Percentiles rank a stretch among this genome's conserved stretches.
Conservation (phyloP, 352 stramenopile species). For the Thalassiosira exigua region DNA sequence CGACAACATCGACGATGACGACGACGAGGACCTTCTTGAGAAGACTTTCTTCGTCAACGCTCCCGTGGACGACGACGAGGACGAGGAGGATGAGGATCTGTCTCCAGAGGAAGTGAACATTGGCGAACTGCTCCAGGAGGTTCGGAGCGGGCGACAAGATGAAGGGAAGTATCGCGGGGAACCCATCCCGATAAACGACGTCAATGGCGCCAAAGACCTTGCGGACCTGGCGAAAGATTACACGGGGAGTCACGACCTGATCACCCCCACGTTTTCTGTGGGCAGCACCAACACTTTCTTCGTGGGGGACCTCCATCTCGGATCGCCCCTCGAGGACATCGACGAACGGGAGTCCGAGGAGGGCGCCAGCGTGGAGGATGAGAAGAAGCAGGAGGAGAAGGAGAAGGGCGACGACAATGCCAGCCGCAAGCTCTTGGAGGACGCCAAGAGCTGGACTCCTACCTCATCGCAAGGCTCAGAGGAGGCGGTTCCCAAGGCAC, state of each 20-base stretch:
- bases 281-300: slow-evolving; percentile 17
- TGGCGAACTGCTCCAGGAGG: slow-evolving; percentile 19
- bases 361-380: not conserved
- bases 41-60: slow-evolving; percentile 13
- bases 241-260: no score
- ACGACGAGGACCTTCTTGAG: slow-evolving; percentile 18
- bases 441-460: not conserved
- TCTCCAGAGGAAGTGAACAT: slow-evolving; percentile 29
- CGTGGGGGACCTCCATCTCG: slow-evolving; percentile 36
- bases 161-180: not conserved
- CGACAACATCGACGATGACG: slow-evolving; percentile 23
- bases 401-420: slow-evolving; percentile 4
- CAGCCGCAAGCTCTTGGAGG: not conserved
- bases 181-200: no score
- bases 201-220: no score
- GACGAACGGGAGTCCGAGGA: not conserved
- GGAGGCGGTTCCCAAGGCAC: not conserved
- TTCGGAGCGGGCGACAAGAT: not conserved
- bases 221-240: no score
- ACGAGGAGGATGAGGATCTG: slow-evolving; percentile 31
- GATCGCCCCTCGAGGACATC: not conserved
- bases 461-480: no score
- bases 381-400: slow-evolving; percentile 16
- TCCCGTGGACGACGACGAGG: slow-evolving; percentile 15
- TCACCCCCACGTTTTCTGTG: slow-evolving; percentile 1